Evolutionary conservation across 2,329 filamentous ascomycete species (phyloP).

Genomic region (Sordariomycetes sp.): DNA sequence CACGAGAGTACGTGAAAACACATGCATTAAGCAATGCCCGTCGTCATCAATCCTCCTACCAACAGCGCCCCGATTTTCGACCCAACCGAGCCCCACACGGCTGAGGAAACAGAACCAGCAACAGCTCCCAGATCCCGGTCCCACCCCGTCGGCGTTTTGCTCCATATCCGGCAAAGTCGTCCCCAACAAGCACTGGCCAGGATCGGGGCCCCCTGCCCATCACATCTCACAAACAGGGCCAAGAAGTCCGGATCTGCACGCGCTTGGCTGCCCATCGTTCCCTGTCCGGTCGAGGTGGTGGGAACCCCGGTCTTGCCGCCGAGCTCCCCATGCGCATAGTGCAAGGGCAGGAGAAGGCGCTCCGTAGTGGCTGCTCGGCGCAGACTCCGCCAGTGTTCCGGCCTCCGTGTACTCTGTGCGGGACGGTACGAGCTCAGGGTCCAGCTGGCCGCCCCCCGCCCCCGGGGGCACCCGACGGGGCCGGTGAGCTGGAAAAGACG

Average conservation of each 20-base stretch:
- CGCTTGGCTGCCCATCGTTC: background rate
- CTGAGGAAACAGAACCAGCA: background rate
- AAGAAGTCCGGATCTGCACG: background rate
- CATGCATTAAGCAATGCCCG: too few species aligned
- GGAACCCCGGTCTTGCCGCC: background rate
- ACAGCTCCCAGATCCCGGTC: background rate
- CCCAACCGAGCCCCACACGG: background rate
- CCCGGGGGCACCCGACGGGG: background rate
- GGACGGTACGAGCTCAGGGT: background rate
- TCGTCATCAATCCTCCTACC: background rate
- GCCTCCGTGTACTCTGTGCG: background rate
- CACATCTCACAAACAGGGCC: background rate
- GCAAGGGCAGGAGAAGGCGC: background rate
- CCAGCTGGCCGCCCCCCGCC: too few species aligned
- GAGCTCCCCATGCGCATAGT: background rate
- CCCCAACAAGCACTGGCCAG: background rate
- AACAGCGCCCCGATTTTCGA: background rate
- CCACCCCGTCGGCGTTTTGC: background rate
- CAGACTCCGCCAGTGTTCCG: background rate
- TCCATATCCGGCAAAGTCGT: background rate
- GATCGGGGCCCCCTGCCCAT: background rate
- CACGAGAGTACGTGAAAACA: too few species aligned
- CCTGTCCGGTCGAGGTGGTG: background rate
- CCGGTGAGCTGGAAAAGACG: too few species aligned
- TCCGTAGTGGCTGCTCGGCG: background rate